These are phyloP conservation scores for Beauveria brongniartii DNA, from an alignment of 2,329 filamentous ascomycete genomes.

Conservation along the genomic window DNA sequence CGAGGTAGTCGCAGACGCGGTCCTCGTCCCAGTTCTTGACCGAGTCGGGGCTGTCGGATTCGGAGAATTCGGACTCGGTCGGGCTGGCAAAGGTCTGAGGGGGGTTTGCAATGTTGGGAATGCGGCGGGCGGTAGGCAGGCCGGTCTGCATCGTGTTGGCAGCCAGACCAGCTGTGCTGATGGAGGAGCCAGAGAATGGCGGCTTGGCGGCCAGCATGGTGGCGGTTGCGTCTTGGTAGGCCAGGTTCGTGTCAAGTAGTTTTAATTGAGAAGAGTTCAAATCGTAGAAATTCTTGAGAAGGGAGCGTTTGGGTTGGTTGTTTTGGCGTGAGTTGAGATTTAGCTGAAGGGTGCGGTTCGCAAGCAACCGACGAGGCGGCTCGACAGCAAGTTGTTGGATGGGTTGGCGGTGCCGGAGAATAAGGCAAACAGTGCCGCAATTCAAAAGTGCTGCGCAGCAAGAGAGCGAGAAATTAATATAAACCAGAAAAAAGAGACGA, in stretches of 20 bases:
- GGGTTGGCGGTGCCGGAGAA: background rate
- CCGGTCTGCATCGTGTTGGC: conserved; percentile 37
- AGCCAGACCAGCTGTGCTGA: conserved; percentile 40
- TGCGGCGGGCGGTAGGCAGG: conserved; percentile 44
- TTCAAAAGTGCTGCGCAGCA: background rate
- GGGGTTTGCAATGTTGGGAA: conserved; percentile 38
- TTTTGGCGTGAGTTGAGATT: background rate
- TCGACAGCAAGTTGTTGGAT: background rate
- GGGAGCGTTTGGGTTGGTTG: background rate
- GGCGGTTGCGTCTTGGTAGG: background rate
- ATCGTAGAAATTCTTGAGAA: background rate
- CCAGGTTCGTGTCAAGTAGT: background rate
- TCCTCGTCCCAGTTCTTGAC: conserved; percentile 87
- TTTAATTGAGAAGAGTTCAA: background rate
- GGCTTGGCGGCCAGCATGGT: conserved; percentile 70
- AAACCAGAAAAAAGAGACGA: background rate
- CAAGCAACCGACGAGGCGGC: background rate
- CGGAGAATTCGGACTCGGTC: conserved; percentile 88
- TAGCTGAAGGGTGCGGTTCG: background rate
- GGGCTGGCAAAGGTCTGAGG: conserved; percentile 65
- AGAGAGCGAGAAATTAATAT: background rate
- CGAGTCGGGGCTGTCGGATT: conserved; percentile 66
- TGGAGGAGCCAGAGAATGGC: conserved; percentile 50
- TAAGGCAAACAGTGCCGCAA: background rate
- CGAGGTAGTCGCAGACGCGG: conserved; percentile 82